Conservation (phyloP, 257 asterid genomes). For the Solanum pimpinellifolium region DNA sequence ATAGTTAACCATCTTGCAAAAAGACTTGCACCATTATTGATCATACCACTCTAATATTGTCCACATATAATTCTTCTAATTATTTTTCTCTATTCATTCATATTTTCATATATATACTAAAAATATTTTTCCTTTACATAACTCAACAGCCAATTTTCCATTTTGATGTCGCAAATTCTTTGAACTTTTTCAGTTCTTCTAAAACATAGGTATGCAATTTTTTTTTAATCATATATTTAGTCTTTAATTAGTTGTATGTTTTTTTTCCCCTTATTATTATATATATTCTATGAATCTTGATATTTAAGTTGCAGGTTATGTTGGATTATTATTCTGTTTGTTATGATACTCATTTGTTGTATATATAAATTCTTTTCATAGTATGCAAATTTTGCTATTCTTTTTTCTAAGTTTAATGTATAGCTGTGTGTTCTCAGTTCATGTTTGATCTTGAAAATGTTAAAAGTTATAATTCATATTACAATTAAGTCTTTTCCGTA, state of each 20-base stretch:
- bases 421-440: not conserved
- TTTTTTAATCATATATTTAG: not conserved
- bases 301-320: not conserved
- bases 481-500: not conserved
- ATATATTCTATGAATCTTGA: not conserved
- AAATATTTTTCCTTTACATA: not conserved
- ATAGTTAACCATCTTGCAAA: not conserved
- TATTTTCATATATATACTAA: not conserved
- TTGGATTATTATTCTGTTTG: not conserved
- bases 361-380: not conserved
- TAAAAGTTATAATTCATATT: not conserved
- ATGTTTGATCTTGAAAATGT: not conserved
- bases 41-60: slow-evolving; percentile 6
- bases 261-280: not conserved
- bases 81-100: not conserved
- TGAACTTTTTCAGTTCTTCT: not conserved
- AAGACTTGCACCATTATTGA: slow-evolving; percentile 27
- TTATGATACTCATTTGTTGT: not conserved
- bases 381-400: not conserved
- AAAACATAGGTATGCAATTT: not conserved
- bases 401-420: not conserved
- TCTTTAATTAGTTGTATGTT: not conserved
- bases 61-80: slow-evolving; percentile 5
- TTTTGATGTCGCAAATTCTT: slow-evolving; percentile 5
- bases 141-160: slow-evolving; percentile 21